Percentiles rank a stretch among this genome's conserved stretches.
Evolutionary conservation across 2,329 filamentous ascomycete species (phyloP).

Genomic region (Endoconidiophora polonica): DNA sequence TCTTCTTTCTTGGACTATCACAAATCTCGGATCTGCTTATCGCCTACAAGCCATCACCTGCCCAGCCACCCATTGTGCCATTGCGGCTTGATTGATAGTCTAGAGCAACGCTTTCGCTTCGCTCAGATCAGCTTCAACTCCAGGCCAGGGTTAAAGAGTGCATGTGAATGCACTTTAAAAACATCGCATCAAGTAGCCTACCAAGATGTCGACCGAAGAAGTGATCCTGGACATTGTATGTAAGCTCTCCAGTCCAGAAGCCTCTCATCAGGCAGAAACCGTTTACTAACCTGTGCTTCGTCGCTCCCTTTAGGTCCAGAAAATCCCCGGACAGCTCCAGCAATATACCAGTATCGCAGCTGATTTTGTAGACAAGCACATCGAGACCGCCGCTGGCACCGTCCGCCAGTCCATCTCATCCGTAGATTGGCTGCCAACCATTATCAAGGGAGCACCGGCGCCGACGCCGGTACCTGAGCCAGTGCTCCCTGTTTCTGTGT

Average conservation of each 20-base stretch:
- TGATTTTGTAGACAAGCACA: conserved; percentile 63
- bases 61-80: too few relatives aligned
- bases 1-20: too few relatives aligned
- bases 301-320: conserved; percentile 4
- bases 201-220: conserved; percentile 5
- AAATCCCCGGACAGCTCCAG: conserved; percentile 35
- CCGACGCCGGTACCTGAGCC: conserved; percentile 21
- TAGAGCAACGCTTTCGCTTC: neutral
- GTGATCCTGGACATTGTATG: conserved; percentile 36
- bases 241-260: neutral
- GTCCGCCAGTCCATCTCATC: conserved; percentile 54
- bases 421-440: conserved; percentile 56
- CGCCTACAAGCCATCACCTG: too few relatives aligned
- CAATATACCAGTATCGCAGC: conserved; percentile 57
- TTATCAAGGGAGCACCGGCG: conserved; percentile 43
- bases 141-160: conserved; percentile 1
- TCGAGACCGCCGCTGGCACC: conserved; percentile 56
- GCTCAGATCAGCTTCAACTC: neutral
- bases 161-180: neutral
- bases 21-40: too few relatives aligned
- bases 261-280: neutral
- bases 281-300: neutral
- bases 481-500: conserved; percentile 21
- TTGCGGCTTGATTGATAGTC: too few relatives aligned
- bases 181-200: neutral